A percentile compares a stretch with the other conserved stretches of the same genome.
phyloP scores from a whole-genome alignment of 2,329 filamentous ascomycete genomes.

The Lachnellula cervina region DNA sequence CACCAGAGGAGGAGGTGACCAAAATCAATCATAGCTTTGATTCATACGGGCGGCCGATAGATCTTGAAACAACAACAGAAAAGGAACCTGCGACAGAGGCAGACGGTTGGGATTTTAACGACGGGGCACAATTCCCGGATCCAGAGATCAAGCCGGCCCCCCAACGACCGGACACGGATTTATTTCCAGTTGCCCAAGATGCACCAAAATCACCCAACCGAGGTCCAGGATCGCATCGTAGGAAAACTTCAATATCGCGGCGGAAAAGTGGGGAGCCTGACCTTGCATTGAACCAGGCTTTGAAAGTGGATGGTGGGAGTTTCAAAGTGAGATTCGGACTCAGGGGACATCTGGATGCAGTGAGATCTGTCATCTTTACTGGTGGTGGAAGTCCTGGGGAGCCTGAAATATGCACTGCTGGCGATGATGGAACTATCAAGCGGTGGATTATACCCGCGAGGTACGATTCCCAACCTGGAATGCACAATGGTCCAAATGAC shows the following conservation, averaged over 20 bases:
- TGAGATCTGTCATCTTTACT: slow-evolving; percentile 92
- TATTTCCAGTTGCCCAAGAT: slow-evolving; percentile 77
- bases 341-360: slow-evolving; percentile 86
- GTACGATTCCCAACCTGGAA: slow-evolving; percentile 58
- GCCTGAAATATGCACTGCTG: slow-evolving; percentile 92
- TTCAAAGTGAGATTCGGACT: slow-evolving; percentile 94
- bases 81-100: slow-evolving; percentile 48
- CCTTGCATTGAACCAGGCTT: slow-evolving; percentile 46
- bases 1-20: slow-evolving; percentile 45
- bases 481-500: slow-evolving; percentile 50
- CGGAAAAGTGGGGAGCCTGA: slow-evolving; percentile 67
- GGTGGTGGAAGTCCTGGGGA: slow-evolving; percentile 93
- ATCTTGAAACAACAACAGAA: slow-evolving; percentile 36
- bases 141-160: slow-evolving; percentile 45
- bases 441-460: slow-evolving; percentile 89
- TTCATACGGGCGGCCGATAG: slow-evolving; percentile 48
- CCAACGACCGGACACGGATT: slow-evolving; percentile 78
- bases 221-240: slow-evolving; percentile 62
- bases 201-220: slow-evolving; percentile 76
- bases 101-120: slow-evolving; percentile 93
- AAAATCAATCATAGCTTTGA: slow-evolving; percentile 56
- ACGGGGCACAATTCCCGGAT: slow-evolving; percentile 59
- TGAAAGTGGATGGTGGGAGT: slow-evolving; percentile 65
- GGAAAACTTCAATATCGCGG: slow-evolving; percentile 74
- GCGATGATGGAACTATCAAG: slow-evolving; percentile 94